Evolutionary conservation across 164 flowering plant genomes (phyloP).

Genomic region (Tetrastigma voinierianum): DNA sequence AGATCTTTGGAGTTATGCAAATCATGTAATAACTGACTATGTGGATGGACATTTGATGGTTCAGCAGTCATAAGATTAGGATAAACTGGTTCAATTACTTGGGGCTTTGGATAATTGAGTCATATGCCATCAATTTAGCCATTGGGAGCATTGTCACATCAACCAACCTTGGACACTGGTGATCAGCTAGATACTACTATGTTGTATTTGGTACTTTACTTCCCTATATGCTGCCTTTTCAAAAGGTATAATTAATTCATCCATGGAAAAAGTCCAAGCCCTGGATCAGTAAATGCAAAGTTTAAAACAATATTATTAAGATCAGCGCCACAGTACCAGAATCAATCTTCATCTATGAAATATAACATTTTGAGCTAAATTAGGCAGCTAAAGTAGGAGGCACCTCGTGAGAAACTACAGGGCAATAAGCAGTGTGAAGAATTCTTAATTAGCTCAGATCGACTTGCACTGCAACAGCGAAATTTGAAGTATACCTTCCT

Average conservation of each 20-base stretch:
- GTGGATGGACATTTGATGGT: too few relatives aligned
- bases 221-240: not conserved
- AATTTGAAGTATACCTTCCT: constrained; percentile 43
- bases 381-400: constrained; percentile 73
- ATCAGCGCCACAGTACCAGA: not conserved
- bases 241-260: too few relatives aligned
- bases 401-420: constrained; percentile 59
- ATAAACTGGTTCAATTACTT: not conserved
- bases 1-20: too few relatives aligned
- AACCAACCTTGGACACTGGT: not conserved
- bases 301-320: too few relatives aligned
- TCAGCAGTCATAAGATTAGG: not conserved
- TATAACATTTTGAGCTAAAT: constrained; percentile 30
- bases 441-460: constrained; percentile 41
- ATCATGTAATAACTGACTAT: too few relatives aligned
- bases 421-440: constrained; percentile 60
- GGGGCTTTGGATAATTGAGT: not conserved
- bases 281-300: too few relatives aligned
- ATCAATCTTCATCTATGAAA: constrained; percentile 3
- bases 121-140: constrained; percentile 4
- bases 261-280: too few relatives aligned
- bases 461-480: constrained; percentile 28
- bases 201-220: not conserved
- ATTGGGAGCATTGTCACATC: not conserved
- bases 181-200: not conserved